Conservation (phyloP, 352 stramenopile species). For the Blastocystis sp. region DNA sequence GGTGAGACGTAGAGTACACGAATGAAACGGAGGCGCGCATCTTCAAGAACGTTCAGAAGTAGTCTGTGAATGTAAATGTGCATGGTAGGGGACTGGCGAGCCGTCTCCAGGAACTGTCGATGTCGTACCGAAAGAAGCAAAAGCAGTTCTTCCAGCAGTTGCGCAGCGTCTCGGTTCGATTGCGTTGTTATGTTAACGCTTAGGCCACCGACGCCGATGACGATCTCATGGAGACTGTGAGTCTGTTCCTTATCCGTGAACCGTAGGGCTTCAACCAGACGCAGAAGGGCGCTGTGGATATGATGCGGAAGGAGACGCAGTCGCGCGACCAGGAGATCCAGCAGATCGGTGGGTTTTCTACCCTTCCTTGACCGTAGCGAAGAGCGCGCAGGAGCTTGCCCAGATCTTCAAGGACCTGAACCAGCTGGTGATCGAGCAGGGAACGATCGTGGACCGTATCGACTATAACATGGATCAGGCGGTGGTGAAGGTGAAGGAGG, state of each 20-base stretch:
- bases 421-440: slow-evolving; percentile 98
- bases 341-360: slow-evolving; percentile 70
- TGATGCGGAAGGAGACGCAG: slow-evolving; percentile 59
- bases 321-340: slow-evolving; percentile 85
- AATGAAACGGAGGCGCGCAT: slow-evolving; percentile 59
- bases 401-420: slow-evolving; percentile 99
- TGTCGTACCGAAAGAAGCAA: slow-evolving; percentile 88
- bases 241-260: neutral
- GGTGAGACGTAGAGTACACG: slow-evolving; percentile 17
- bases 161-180: neutral
- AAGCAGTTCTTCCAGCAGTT: slow-evolving; percentile 82
- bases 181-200: neutral
- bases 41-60: slow-evolving; percentile 66
- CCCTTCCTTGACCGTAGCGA: slow-evolving; percentile 63
- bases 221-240: slow-evolving; percentile 41
- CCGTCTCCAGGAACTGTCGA: slow-evolving; percentile 86
- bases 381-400: slow-evolving; percentile 94
- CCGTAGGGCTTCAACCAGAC: slow-evolving; percentile 42
- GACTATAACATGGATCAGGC: slow-evolving; percentile 99
- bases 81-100: slow-evolving; percentile 76
- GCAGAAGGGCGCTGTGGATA: slow-evolving; percentile 55
- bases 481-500: slow-evolving; percentile 93
- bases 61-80: slow-evolving; percentile 50
- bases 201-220: slow-evolving; percentile 26
- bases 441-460: slow-evolving; percentile 98